Base-by-base conservation (phyloP, 306 rosid species). In the Vicia faba region DNA sequence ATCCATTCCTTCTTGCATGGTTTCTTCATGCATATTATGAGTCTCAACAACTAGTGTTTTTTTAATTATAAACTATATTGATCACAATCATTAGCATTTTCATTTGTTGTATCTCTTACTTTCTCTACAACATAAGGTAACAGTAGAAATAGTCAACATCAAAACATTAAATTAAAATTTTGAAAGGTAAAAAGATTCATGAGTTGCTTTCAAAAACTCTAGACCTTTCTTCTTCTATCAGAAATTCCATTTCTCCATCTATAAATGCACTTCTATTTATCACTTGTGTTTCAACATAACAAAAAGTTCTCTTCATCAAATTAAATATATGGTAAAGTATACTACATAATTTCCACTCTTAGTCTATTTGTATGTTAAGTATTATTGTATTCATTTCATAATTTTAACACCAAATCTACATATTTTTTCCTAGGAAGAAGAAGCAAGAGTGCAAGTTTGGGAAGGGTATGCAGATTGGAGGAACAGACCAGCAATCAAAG, bases 391-490 rank as follows among this genome's bases (percentile, higher is more conserved):
- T 53, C 25, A 23, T 23, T 23, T 50, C 29, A 50, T 20, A 25
- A 36, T 61, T 38, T 2, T 61, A 16, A 31, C 64, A 16, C 8
- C 14, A 59, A 40, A 38, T 16, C 2, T 1, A 0, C 11, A 51
- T 0, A 7, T 12, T 64, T 53, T 58, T 16, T 53, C 59, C 4
- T 46, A 86, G 96, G 85, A 80, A 55, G 92, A 86, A 77, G 92
- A 86, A 79, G 89, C 67, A 44, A 75, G 72, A 11, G 66, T 68
- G 61, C 76, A 75, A 3, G 70, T 54, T 53, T 86, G 88, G 88
- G 90, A 81, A 77, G 92, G 92, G 36, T 89, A 86, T 69, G 88
- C 84, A n/a, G 87, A 86, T 79, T 89, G 92, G 90, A 86, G 76
- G 84, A 84, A 83, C 81, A 84, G 72, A 68, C 96, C 92, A 45